Evolutionary conservation across 192 early-diverging fungal genomes (phyloP).

Genomic region (Rhizophlyctis rosea): DNA sequence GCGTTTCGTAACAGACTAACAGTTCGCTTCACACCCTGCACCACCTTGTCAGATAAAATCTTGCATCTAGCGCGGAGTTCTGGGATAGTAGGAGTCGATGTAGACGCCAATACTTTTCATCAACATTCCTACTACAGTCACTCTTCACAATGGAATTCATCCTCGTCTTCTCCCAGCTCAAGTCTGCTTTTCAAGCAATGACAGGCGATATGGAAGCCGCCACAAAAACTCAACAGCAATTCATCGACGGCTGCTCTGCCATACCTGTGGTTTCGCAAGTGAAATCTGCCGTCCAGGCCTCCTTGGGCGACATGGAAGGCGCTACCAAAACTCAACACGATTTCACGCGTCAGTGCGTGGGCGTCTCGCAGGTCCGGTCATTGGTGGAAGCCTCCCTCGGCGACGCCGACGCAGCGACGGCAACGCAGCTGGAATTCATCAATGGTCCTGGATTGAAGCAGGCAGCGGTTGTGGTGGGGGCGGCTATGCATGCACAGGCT

Average conservation of each 20-base stretch:
- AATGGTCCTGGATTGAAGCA: conserved; percentile 22
- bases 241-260: conserved; percentile 3
- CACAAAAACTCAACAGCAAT: conserved; percentile 15
- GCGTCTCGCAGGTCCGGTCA: conserved; percentile 22
- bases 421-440: conserved; percentile 19
- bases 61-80: too few relatives aligned
- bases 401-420: conserved; percentile 10
- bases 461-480: conserved; percentile 11
- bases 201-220: conserved; percentile 16
- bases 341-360: conserved; percentile 7
- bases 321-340: conserved; percentile 20
- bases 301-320: conserved; percentile 17
- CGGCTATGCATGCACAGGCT: too few relatives aligned
- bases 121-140: too few relatives aligned
- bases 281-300: conserved; percentile 24
- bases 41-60: too few relatives aligned
- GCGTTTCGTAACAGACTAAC: too few relatives aligned
- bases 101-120: too few relatives aligned
- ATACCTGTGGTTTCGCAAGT: conserved; percentile 13
- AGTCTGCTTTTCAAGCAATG: conserved; percentile 21
- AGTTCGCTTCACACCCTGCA: too few relatives aligned
- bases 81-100: too few relatives aligned
- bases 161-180: conserved; percentile 15
- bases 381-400: conserved; percentile 8
- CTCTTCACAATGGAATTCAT: background rate